Base-by-base conservation (phyloP, 2,329 filamentous ascomycete genomes). In the Biscogniauxia sp. region DNA sequence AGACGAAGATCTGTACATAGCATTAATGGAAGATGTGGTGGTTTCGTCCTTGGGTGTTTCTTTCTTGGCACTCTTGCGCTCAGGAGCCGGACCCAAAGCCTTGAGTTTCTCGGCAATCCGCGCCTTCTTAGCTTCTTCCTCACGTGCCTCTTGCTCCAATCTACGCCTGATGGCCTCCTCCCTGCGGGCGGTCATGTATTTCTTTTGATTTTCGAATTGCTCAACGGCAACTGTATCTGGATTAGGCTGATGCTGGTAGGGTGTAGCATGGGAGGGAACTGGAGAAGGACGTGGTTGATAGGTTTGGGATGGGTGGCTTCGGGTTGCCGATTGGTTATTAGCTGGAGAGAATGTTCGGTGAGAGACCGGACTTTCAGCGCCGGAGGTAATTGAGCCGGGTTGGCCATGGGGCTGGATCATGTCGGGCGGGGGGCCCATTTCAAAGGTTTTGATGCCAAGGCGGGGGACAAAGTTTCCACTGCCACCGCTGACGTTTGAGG, bases 401-500 rank as follows among this genome's bases (percentile, higher is more conserved):
- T 82, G 78, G 17, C 75, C 74, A 57, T 76, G 77, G 13, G 79
- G 66, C 26, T 66, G 58, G 28, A 57, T 50, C 32, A 54, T 23
- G 56, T 85, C 82, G 1, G 76, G 72, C 2, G 79, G 76, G 0
- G 77, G 76, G 32, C 75, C 75, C 55, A 80, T 72, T 8, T 84
- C 82, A 23, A 73, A 74, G 6, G 74, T 74, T 64, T 80, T 83
- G 45, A 55, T 58, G 55, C 74, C 74, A 41, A 78, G 66, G 41
- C 89, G 86, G 67, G 89, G 84, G 67, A 83, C 82, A 65, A 88
- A 85, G 45, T 85, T 82, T 62, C 89, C 89, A 73, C 92, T 96
- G 61, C 90, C 91, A 58, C 92, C 93, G 73, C 93, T 97, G 50
- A 96, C 89, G 70, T 93, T 96, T 1, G 94, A 98, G 17, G 94